phyloP scores from a whole-genome alignment of 2,329 filamentous ascomycete species.

The Leptographium procerum region DNA sequence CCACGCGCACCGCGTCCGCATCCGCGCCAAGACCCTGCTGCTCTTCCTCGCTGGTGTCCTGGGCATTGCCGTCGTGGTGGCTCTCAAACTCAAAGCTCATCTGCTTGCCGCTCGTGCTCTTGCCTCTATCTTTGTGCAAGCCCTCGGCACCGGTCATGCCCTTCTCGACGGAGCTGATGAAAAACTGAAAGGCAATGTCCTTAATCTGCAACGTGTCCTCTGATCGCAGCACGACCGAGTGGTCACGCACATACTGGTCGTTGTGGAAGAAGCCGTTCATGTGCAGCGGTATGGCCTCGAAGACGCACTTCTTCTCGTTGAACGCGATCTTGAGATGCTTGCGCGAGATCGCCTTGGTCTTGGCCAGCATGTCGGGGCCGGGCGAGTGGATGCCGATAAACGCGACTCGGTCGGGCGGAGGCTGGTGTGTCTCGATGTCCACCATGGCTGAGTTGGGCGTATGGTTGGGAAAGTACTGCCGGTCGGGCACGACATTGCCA shows the following conservation, averaged over 20 bases:
- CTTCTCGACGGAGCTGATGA: constrained; percentile 51
- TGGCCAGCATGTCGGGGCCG: constrained; percentile 45
- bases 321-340: constrained; percentile 64
- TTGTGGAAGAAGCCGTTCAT: constrained; percentile 61
- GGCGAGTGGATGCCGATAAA: constrained; percentile 64
- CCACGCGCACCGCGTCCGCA: constrained; percentile 13
- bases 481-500: constrained; percentile 30
- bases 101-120: constrained; percentile 49
- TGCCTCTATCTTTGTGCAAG: constrained; percentile 13
- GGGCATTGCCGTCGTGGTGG: constrained; percentile 40
- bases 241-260: constrained; percentile 44
- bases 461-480: constrained; percentile 46
- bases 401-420: constrained; percentile 50
- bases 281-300: constrained; percentile 51
- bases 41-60: constrained; percentile 43
- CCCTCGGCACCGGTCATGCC: constrained; percentile 41
- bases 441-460: constrained; percentile 47
- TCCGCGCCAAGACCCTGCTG: constrained; percentile 17
- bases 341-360: constrained; percentile 63
- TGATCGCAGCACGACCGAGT: constrained; percentile 47
- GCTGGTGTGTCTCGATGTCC: constrained; percentile 47
- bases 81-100: constrained; percentile 67
- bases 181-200: constrained; percentile 55
- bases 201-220: constrained; percentile 62
- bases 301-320: constrained; percentile 49